Evolutionary conservation across 148 eudicot species (phyloP), one percentile per base, ranked within the genome.

Genomic region (Vaccinium vitisidaea): DNA sequence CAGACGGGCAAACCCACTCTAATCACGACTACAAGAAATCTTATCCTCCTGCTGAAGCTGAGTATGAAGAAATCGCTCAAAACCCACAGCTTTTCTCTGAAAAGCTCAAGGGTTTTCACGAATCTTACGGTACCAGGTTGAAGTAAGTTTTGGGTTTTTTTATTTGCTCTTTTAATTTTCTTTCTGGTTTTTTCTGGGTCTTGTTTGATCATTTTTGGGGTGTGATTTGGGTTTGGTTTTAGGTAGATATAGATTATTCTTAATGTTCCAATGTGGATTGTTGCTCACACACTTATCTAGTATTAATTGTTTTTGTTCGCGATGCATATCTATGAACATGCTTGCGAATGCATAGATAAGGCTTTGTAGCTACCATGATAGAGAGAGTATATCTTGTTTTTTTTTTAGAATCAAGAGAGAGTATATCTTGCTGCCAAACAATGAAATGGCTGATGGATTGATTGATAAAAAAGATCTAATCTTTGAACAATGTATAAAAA

Each of bases 61-160:
- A 86, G 18, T 91, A 83, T 76, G 79, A 80, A 25, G 86, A 91
- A 84, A 84, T 91, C 71, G 80, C 80, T 63, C 88, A 81, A 82
- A 86, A 82, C 88, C 87, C 87, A 12, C 77, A 83, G 5, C 7
- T 81, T 79, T 91, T 90, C 85, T 39, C 32, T 58, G 84, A 89
- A 50, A 91, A 91, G 85, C 87, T 91, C 75, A 82, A 87, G 77
- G 80, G 77, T 23, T 91, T 91, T 83, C 90, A 91, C 80, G 49
- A 15, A 67, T 83, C 80, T 19, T 86, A 63, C 19, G 89, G 89
- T 21, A 84, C 92, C 70, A 89, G 89, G 82, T 86, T 89, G 30
- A 89, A 90, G 92, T 91, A 73, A 87, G 86, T 75, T 18, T 39
- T 18, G 39, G 70, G 27, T 65, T 19, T n/a, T 23, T 84, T 73